Evolutionary conservation across 345 rosid genomes (phyloP).

Genomic region (Syzygium aqueum): DNA sequence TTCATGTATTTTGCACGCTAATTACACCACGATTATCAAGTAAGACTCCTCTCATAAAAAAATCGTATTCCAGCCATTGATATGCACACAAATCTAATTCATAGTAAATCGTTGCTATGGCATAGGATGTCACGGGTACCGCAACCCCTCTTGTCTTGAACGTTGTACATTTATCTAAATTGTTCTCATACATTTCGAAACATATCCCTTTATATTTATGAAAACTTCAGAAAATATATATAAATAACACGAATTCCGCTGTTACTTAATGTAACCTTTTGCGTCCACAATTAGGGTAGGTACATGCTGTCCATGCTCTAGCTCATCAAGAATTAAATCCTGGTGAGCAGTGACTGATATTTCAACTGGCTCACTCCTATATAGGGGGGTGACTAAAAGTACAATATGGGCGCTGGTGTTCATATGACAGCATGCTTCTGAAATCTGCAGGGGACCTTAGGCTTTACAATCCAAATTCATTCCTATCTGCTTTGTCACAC

Average conservation of each 20-base stretch:
- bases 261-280: neutral
- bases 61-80: neutral
- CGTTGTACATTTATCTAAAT: neutral
- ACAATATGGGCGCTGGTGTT: neutral
- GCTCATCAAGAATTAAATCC: neutral
- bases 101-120: rapidly evolving
- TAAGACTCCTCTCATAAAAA: neutral
- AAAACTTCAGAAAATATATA: neutral
- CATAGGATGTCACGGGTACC: neutral
- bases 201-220: neutral
- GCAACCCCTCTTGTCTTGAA: neutral
- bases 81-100: neutral
- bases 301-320: neutral
- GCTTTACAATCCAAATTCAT: neutral
- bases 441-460: neutral
- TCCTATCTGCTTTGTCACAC: neutral
- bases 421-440: neutral
- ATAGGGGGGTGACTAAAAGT: neutral
- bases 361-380: neutral
- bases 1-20: neutral
- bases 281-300: neutral
- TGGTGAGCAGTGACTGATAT: neutral
- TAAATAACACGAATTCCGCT: neutral
- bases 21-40: neutral
- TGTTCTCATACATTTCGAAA: neutral